Evolutionary conservation across 2,329 filamentous ascomycete species (phyloP).

Genomic region (Arthroderma uncinatum): DNA sequence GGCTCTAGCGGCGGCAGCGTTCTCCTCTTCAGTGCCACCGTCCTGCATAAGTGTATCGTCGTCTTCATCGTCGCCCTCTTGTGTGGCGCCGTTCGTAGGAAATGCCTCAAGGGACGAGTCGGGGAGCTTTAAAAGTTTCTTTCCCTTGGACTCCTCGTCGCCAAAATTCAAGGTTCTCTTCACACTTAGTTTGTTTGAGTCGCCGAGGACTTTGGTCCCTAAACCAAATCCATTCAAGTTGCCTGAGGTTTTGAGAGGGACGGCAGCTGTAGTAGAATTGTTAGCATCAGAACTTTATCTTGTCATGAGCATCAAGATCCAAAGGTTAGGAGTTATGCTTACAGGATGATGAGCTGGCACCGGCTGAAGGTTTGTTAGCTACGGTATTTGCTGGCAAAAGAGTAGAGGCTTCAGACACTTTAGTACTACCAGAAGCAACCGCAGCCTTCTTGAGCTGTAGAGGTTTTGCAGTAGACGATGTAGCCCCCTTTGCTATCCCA

Average conservation of each 20-base stretch:
- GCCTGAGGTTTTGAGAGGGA: conserved; percentile 53
- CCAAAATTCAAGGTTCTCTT: conserved; percentile 74
- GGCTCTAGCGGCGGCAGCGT: conserved; percentile 70
- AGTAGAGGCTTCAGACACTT: conserved; percentile 31
- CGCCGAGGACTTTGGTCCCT: conserved; percentile 52
- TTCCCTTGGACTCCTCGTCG: conserved; percentile 74
- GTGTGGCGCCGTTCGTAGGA: conserved; percentile 44
- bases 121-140: conserved; percentile 84
- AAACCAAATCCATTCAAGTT: conserved; percentile 81
- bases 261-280: conserved; percentile 25
- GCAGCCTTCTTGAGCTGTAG: conserved; percentile 46
- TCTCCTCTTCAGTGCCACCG: conserved; percentile 74
- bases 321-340: conserved; percentile 14
- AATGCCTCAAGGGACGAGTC: conserved; percentile 56
- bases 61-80: conserved; percentile 49
- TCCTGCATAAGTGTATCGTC: conserved; percentile 66
- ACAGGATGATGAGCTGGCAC: conserved; percentile 34
- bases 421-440: conserved; percentile 38
- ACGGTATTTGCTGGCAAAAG: conserved; percentile 31
- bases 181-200: conserved; percentile 53
- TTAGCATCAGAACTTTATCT: neutral
- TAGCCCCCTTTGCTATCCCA: conserved; percentile 68
- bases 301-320: neutral
- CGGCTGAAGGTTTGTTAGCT: conserved; percentile 35
- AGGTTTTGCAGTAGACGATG: conserved; percentile 46